These are phyloP conservation scores for Clarireedia monteithiana DNA, from an alignment of 2,329 filamentous ascomycete species.

Conservation along the genomic window DNA sequence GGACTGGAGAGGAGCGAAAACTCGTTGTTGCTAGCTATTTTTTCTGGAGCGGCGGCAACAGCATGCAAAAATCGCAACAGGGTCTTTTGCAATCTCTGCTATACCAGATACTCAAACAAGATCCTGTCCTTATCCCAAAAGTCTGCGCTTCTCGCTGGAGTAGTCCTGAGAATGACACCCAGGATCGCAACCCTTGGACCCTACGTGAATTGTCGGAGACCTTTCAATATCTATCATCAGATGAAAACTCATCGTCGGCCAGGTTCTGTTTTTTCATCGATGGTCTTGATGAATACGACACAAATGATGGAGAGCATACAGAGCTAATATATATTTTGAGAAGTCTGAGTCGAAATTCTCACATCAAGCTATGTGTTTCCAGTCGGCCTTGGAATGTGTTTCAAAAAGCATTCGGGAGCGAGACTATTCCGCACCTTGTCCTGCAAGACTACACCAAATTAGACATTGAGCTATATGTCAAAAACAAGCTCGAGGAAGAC, in stretches of 20 bases:
- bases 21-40: slow-evolving; percentile 33
- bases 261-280: background rate
- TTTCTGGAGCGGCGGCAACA: slow-evolving; percentile 37
- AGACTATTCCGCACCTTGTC: background rate
- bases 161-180: background rate
- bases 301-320: background rate
- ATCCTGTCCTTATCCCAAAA: background rate
- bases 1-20: slow-evolving; percentile 23
- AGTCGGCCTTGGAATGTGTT: background rate
- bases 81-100: slow-evolving; percentile 13
- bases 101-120: background rate
- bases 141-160: background rate
- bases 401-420: background rate
- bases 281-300: background rate
- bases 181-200: background rate
- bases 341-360: background rate
- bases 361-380: background rate
- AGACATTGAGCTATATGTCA: background rate
- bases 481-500: background rate
- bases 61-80: slow-evolving; percentile 9
- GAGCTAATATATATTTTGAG: background rate
- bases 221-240: background rate
- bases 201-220: background rate
- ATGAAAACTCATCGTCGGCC: background rate
- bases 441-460: background rate